Evolutionary conservation across 805 yeast species (phyloP).

Genomic region (Suhomyces tanzawaensis): DNA sequence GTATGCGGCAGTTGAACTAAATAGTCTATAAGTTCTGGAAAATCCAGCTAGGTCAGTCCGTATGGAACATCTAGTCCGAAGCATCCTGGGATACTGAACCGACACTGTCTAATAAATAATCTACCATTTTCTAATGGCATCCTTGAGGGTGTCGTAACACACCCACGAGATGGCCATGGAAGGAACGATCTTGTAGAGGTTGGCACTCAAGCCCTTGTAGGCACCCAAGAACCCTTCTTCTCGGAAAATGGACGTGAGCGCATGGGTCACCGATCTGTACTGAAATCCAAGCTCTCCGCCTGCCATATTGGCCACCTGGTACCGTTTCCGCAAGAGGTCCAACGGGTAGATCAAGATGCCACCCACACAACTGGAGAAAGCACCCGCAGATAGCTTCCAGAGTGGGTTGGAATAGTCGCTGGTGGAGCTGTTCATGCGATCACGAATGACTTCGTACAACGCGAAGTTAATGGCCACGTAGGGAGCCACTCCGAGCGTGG

Average conservation of each 20-base stretch:
- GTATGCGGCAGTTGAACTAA: no score
- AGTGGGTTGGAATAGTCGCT: slow-evolving; percentile 42
- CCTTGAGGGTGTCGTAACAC: slow-evolving; percentile 71
- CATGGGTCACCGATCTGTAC: slow-evolving; percentile 74
- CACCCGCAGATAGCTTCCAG: slow-evolving; percentile 74
- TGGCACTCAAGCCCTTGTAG: slow-evolving; percentile 74
- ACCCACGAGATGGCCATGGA: slow-evolving; percentile 97
- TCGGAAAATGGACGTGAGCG: slow-evolving; percentile 63
- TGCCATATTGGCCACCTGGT: slow-evolving; percentile 86
- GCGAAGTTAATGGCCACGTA: slow-evolving; percentile 93
- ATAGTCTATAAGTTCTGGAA: no score
- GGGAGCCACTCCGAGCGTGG: slow-evolving; percentile 92
- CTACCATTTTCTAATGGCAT: slow-evolving; percentile 30
- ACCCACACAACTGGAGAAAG: slow-evolving; percentile 82
- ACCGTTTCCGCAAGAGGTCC: slow-evolving; percentile 82
- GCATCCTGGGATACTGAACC: no score
- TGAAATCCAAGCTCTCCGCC: slow-evolving; percentile 76
- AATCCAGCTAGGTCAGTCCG: no score
- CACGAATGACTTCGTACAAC: slow-evolving; percentile 79
- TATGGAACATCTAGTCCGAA: no score
- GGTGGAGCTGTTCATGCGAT: slow-evolving; percentile 39
- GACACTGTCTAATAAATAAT: no score
- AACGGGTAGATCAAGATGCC: slow-evolving; percentile 90
- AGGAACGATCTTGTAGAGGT: slow-evolving; percentile 86
- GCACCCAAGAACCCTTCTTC: slow-evolving; percentile 74